Conservation (phyloP, 305 asterid genomes). For the Fraxinus latifolia region DNA sequence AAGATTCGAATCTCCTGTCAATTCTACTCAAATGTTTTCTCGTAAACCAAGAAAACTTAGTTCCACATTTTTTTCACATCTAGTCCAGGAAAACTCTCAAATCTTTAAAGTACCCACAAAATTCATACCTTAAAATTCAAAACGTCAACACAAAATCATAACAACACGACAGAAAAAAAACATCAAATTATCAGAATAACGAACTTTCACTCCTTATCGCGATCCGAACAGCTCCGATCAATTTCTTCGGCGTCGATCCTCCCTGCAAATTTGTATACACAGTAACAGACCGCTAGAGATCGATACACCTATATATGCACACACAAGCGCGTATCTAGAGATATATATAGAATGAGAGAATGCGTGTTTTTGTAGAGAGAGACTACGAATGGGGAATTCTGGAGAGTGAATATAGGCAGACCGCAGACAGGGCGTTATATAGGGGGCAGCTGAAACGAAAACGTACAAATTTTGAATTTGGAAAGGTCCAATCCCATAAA, state of each 20-base stretch:
- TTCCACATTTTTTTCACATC: not conserved
- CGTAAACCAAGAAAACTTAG: not conserved
- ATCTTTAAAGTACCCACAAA: not conserved
- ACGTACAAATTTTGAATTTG: not conserved
- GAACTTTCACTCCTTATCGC: slow-evolving; percentile 39
- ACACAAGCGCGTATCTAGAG: not conserved
- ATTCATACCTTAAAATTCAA: not conserved
- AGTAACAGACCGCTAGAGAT: not conserved
- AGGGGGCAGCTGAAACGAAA: not conserved
- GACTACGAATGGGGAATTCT: not conserved
- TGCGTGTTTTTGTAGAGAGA: not conserved
- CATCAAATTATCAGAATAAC: slow-evolving; percentile 23
- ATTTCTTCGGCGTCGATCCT: not conserved
- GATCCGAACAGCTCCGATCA: slow-evolving; percentile 23
- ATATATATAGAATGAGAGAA: not conserved
- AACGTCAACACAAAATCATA: not conserved
- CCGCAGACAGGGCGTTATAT: not conserved
- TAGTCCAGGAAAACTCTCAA: not conserved
- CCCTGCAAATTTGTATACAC: slow-evolving; percentile 7
- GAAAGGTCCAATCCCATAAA: not conserved
- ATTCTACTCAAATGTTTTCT: not conserved
- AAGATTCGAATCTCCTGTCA: not conserved
- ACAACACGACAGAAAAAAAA: slow-evolving; percentile 5
- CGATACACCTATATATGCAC: not conserved
- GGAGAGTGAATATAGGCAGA: not conserved